Conservation (phyloP, 352 stramenopile genomes). For the Globisporangium megalacanthum region DNA sequence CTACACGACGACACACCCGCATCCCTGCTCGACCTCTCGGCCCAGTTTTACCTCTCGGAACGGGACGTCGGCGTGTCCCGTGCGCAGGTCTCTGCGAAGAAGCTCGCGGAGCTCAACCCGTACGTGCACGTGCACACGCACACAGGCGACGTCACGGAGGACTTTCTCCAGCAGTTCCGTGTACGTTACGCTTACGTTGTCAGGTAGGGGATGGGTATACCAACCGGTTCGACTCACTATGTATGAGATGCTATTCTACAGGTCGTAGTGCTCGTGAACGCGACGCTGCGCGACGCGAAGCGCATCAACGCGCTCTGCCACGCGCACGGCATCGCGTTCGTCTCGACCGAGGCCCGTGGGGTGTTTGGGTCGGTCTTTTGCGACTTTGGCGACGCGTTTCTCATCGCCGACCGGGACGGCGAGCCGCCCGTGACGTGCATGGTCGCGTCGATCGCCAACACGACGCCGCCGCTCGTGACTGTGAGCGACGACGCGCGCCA, state of each 20-base stretch:
- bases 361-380: constrained; percentile 97
- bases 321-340: constrained; percentile 85
- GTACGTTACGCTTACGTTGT: no score
- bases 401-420: constrained; percentile 92
- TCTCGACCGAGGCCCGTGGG: constrained; percentile 88
- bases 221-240: neutral
- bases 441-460: constrained; percentile 91
- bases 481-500: constrained; percentile 98
- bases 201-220: no score
- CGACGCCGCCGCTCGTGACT: constrained; percentile 87
- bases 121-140: constrained; percentile 89
- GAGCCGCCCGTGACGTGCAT: constrained; percentile 91
- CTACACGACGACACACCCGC: constrained; percentile 90
- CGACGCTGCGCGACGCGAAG: constrained; percentile 56
- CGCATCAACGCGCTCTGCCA: constrained; percentile 85
- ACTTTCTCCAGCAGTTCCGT: constrained; percentile 64
- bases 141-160: constrained; percentile 59
- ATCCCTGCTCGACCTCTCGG: constrained; percentile 86
- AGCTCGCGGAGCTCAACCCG: constrained; percentile 96
- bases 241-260: constrained; percentile 11
- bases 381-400: constrained; percentile 96
- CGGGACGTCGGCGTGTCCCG: constrained; percentile 83
- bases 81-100: constrained; percentile 78
- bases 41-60: constrained; percentile 96
- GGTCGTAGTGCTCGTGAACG: constrained; percentile 85